Conservation (phyloP, 768 basidiomycete species). For the Multifurca ochricompacta region DNA sequence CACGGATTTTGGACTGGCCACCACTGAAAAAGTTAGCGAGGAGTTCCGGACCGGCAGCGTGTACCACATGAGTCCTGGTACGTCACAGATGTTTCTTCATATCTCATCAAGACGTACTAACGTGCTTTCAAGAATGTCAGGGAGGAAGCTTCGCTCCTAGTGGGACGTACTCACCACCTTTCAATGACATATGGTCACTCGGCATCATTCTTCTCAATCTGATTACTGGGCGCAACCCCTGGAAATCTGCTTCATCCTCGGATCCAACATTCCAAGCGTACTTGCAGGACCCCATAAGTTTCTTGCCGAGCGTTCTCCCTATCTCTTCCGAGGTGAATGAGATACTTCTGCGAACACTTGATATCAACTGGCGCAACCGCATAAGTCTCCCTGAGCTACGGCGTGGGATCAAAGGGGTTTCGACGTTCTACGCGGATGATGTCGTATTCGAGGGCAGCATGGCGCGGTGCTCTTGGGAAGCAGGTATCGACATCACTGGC, state of each 20-base stretch:
- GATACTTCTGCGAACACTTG: conserved; percentile 28
- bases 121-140: conserved; percentile 67
- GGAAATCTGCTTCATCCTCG: conserved; percentile 76
- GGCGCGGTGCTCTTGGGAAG: conserved; percentile 73
- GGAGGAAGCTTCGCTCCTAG: conserved; percentile 57
- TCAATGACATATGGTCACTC: conserved; percentile 94
- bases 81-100: conserved; percentile 23
- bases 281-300: conserved; percentile 62
- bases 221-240: conserved; percentile 90
- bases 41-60: conserved; percentile 95
- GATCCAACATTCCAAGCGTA: conserved; percentile 91
- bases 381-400: conserved; percentile 42
- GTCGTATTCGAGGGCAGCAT: conserved; percentile 76
- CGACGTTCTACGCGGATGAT: conserved; percentile 64
- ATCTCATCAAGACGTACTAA: conserved; percentile 21
- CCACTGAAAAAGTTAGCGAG: conserved; percentile 72
- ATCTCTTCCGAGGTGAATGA: conserved; percentile 32
- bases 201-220: conserved; percentile 96
- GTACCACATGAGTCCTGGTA: conserved; percentile 97
- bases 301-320: conserved; percentile 55
- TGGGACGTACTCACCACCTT: conserved; percentile 72
- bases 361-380: conserved; percentile 31
- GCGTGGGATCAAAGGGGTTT: conserved; percentile 45
- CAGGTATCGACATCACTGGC: conserved; percentile 55
- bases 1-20: conserved; percentile 94